Percentiles rank a stretch among this genome's conserved stretches.
Evolutionary conservation across 306 rosid genomes (phyloP).

Genomic region (Prunus dulcis): DNA sequence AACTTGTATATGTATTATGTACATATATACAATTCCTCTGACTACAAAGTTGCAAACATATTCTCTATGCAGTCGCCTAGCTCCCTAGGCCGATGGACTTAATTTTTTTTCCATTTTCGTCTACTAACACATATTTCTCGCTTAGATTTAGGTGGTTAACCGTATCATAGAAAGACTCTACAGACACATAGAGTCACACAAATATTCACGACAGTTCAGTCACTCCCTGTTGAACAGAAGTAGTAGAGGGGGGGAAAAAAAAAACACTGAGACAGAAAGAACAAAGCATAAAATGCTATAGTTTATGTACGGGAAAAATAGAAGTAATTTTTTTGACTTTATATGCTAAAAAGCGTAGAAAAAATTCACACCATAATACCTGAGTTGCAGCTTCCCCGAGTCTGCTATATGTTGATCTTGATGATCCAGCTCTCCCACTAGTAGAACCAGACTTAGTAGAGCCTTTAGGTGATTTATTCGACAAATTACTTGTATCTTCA

Average conservation of each 20-base stretch:
- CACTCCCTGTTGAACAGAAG: neutral
- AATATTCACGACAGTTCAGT: neutral
- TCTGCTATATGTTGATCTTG: conserved; percentile 39
- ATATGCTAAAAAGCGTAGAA: conserved; percentile 13
- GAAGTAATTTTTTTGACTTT: neutral
- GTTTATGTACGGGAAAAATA: neutral
- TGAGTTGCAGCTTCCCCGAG: conserved; percentile 69
- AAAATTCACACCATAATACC: conserved; percentile 44
- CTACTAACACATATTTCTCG: too few species aligned
- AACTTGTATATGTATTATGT: too few species aligned
- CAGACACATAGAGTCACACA: neutral
- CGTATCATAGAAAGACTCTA: neutral
- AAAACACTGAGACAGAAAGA: neutral
- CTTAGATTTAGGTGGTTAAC: too few species aligned
- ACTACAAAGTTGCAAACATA: too few species aligned
- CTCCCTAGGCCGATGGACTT: too few species aligned
- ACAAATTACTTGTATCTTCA: conserved; percentile 40
- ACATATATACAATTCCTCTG: too few species aligned
- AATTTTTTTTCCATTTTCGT: too few species aligned
- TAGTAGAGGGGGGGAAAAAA: neutral
- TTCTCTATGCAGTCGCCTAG: too few species aligned
- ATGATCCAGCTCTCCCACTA: conserved; percentile 36
- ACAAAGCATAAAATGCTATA: neutral
- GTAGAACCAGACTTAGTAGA: conserved; percentile 43
- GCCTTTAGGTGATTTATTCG: conserved; percentile 37